Base-by-base conservation (phyloP, 2,329 filamentous ascomycete species). In the Sclerotinia minor region DNA sequence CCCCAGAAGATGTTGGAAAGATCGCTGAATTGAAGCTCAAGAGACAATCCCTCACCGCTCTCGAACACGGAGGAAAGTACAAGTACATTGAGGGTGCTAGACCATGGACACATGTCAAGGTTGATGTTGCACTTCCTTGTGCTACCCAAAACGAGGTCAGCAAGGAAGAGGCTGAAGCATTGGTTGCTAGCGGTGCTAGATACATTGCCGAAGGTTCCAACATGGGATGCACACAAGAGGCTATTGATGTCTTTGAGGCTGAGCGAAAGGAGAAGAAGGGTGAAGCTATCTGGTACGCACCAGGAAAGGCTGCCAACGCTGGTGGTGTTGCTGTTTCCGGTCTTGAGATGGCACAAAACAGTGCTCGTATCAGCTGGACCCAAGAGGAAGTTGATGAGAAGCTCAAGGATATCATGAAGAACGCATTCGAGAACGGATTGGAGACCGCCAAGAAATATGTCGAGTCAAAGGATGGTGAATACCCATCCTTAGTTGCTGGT, bases 261-360 rank as follows among this genome's bases (percentile, higher is more conserved):
- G 83, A 89, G 76, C 87, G 94, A 74, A 87, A 84, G 78, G 86
- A 86, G 79, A 88, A 92, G 83, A 87, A 87, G 72, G 80, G 81
- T 64, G 79, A 82, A 8, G 87, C 92, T 69, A 88, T 97, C 80
- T 99, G 95, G 95, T 98, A 98, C 81, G 95, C 91, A 24, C 94
- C 94, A 63, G 94, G 92, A 75, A 98, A 98, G 87, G 95, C 95
- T 44, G 92, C 94, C 83, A 98, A 98, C 84, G 93, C 92, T 74
- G 95, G 95, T 80, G 95, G 95, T 85, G 95, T 98, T 68, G 95
- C 95, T 68, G 95, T 99, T 52, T 97, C 93, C 3, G 95, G 95
- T 75, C 88, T 99, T 55, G 95, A 99, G 86, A 99, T 99, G 95
- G 94, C 94, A 9, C 95, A 99, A 87, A 98, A 99, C 87, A 94